Percentiles rank a stretch among this genome's conserved stretches.
These are phyloP conservation scores for Diaporthe sp. DNA, from an alignment of 2,329 filamentous ascomycete species.

Conservation along the genomic window DNA sequence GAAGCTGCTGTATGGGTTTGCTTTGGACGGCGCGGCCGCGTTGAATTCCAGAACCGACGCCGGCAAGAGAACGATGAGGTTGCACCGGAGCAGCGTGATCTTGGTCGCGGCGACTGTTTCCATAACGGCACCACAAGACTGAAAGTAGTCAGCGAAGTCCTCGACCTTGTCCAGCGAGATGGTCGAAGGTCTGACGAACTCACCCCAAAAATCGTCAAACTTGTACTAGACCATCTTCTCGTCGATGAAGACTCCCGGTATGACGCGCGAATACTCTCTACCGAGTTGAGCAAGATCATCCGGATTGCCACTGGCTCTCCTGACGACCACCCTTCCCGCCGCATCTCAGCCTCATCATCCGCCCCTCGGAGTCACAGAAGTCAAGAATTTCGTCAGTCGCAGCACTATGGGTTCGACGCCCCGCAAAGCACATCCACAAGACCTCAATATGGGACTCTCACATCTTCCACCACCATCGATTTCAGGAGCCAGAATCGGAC, in stretches of 20 bases:
- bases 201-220: background rate
- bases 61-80: background rate
- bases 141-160: background rate
- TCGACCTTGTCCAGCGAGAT: background rate
- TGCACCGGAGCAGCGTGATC: background rate
- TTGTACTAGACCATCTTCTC: background rate
- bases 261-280: background rate
- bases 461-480: no score
- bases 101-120: conserved; percentile 2
- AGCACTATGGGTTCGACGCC: no score
- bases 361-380: no score
- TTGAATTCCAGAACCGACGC: background rate
- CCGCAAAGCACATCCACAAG: no score
- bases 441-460: no score
- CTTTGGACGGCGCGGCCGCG: background rate
- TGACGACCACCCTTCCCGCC: no score
- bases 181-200: conserved; percentile 22
- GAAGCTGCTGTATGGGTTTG: conserved; percentile 24
- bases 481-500: no score
- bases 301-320: background rate
- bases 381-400: no score
- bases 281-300: background rate
- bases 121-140: background rate
- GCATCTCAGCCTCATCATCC: no score
- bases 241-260: background rate